These are phyloP conservation scores for Aspergillus cristatus DNA, from an alignment of 495 filamentous ascomycete species.

Conservation along the genomic window DNA sequence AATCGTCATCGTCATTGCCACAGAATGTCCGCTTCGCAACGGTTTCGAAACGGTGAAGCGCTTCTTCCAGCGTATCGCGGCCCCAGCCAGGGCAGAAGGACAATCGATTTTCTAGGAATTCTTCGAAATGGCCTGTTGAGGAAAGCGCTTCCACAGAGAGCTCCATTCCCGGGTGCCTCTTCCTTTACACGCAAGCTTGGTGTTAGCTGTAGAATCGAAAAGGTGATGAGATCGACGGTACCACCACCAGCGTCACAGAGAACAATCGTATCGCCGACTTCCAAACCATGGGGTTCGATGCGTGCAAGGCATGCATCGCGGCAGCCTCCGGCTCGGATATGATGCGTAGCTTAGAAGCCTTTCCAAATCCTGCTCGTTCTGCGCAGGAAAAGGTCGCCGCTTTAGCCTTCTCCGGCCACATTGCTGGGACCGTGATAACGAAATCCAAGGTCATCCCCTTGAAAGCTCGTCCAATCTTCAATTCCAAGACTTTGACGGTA, in stretches of 20 bases:
- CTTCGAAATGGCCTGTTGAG: conserved; percentile 62
- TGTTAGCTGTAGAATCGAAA: conserved; percentile 21
- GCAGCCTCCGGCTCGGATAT: conserved; percentile 72
- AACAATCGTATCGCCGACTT: conserved; percentile 59
- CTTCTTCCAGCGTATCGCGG: conserved; percentile 12
- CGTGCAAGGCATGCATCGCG: conserved; percentile 61
- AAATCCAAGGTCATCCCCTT: conserved; percentile 53
- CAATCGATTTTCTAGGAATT: conserved; percentile 52
- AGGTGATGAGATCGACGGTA: conserved; percentile 60
- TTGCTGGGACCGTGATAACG: conserved; percentile 51
- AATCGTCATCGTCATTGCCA: conserved; percentile 6
- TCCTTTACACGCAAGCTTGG: conserved; percentile 48
- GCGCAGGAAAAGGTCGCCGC: conserved; percentile 55
- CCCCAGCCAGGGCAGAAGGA: conserved; percentile 11
- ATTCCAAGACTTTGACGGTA: conserved; percentile 10
- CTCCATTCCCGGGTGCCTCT: conserved; percentile 52
- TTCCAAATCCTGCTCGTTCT: conserved; percentile 58
- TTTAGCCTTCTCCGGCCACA: conserved; percentile 74
- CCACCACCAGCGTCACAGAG: conserved; percentile 74
- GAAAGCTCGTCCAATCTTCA: conserved; percentile 54
- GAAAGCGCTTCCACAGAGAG: conserved; percentile 59
- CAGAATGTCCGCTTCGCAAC: conserved; percentile 13
- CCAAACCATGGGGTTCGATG: conserved; percentile 54
- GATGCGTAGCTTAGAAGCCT: conserved; percentile 49
- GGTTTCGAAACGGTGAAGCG: conserved; percentile 14